Evolutionary conservation across 192 early-diverging fungal species (phyloP), one percentile per base, ranked within the genome.

Genomic region (Backusella parvicylindrica): DNA sequence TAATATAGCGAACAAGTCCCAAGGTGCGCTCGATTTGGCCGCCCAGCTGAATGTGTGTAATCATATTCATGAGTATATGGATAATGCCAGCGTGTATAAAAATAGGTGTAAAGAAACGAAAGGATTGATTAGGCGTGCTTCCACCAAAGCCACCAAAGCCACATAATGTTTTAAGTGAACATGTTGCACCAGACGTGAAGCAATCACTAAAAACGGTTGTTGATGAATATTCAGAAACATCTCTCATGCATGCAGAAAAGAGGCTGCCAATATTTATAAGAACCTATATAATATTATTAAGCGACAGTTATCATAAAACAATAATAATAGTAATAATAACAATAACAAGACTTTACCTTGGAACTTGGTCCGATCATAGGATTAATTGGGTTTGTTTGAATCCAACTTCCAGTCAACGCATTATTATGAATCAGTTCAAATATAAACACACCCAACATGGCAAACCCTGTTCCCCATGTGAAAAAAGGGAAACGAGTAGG

Each of bases 61-160:
- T 11, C 76, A 95, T 72, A 79, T 97, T 97, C 77, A 97, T 82
- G 0, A 90, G 12, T 23, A 94, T 80, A 81, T 97, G 95, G 1
- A 96, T 35, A 3, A 95, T 71, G 32, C 95, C 95, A 37, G 85
- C 93, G 79, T 97, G 95, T 56, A 97, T 81, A 56, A 93, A 94
- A n/a, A 97, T 90, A 8, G 95, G 89, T 18, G 85, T 77, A 36
- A 97, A 83, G 74, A 97, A 95, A 4, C 95, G 85, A 78, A 83
- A 95, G 85, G 90, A 92, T 73, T 95, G 95, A 79, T 94, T 81
- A 6, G 94, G 91, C 8, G 56, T 30, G 3, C 18, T 35, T 12
- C 80, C 84, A 0, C 82, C 75, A 40, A 91, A 83, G 8, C 88
- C 82, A 56, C 83, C 84, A 71, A 95, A 79, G 33, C 89, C 86